phyloP scores from a whole-genome alignment of 192 early-diverging fungal genomes.

The Phlyctochytrium planicorne region DNA sequence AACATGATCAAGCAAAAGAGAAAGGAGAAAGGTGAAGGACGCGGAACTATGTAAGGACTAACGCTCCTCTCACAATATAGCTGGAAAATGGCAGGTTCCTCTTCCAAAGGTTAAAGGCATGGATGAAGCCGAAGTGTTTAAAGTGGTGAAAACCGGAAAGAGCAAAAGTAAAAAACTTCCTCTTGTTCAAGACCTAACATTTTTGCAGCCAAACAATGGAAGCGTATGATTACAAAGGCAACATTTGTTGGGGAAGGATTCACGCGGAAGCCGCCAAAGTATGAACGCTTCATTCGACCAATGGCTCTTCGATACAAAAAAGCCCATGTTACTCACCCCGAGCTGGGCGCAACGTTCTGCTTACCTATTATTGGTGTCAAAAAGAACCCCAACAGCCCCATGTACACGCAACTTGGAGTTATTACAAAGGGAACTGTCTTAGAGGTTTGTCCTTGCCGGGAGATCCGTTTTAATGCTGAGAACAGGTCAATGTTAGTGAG shows the following conservation, averaged over 20 bases:
- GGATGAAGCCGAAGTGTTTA: slow-evolving; percentile 99
- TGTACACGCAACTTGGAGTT: slow-evolving; percentile 96
- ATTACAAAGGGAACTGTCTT: slow-evolving; percentile 98
- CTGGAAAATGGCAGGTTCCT: slow-evolving; percentile 94
- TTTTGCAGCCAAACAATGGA: slow-evolving; percentile 86
- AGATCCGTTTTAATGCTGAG: too few species aligned
- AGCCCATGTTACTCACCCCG: slow-evolving; percentile 98
- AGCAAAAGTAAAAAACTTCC: slow-evolving; percentile 65
- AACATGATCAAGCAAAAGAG: slow-evolving; percentile 99
- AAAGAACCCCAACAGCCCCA: slow-evolving; percentile 95
- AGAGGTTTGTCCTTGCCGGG: slow-evolving; percentile 58
- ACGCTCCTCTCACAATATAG: slow-evolving; percentile 36
- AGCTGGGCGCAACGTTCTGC: slow-evolving; percentile 95
- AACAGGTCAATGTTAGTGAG: slow-evolving; percentile 80
- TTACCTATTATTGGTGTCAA: slow-evolving; percentile 97
- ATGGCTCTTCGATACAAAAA: slow-evolving; percentile 98
- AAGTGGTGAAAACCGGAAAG: slow-evolving; percentile 95
- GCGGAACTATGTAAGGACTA: too few species aligned
- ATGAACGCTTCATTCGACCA: slow-evolving; percentile 97
- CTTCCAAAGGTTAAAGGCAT: slow-evolving; percentile 98
- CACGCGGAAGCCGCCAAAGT: slow-evolving; percentile 99
- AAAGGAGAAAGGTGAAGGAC: slow-evolving; percentile 91
- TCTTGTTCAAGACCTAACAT: neutral
- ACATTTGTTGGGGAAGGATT: slow-evolving; percentile 99
- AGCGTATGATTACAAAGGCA: slow-evolving; percentile 97